Base-by-base conservation (phyloP, 2,329 filamentous ascomycete genomes). In the Colletotrichum filicis region DNA sequence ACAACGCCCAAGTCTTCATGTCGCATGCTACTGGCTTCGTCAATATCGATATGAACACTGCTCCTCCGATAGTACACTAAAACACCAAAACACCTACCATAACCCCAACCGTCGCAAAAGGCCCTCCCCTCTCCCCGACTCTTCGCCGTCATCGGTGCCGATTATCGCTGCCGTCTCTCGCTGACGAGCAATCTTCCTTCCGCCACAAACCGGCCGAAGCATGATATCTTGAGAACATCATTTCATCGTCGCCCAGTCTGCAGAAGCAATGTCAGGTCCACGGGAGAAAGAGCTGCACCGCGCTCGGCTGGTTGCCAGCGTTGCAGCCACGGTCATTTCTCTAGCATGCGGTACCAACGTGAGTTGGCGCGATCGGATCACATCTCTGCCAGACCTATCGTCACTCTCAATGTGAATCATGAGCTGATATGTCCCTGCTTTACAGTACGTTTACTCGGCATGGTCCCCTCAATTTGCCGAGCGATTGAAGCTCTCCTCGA, bases 381-480 rank as follows among this genome's bases (percentile, higher is more conserved):
- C 35, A 35, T 35, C 14, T 49, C 22, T 64, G 26, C 28, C 30
- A 24, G 28, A 35, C 32, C n/a, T 55, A 22, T 42, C 19, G n/a
- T 26, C 28, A 19, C 11, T n/a, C 37, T 22, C 19, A 32, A 11
- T 22, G 46, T 6, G 11, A n/a, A 46, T 14, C 9, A 26, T 7
- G 57, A 46, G 53, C 71, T 74, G 53, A 72, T 37, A 24, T 62
- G 37, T 9, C 16, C 5, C 24, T n/a, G 32, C 63, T 46, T 19
- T 64, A 62, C 80, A 98, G 95, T 98, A 99, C 90, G 96, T 95
- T 80, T 99, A 98, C 84, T 98, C 95, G 68, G 96, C 96, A 83
- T 99, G 97, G 95, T 95, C 94, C 16, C 97, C 97, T 24, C 95
- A 98, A 83, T 98, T 98, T 80, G 95, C 95, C 62, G 92, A 97